Evolutionary conservation across 2,329 filamentous ascomycete species (phyloP).

Genomic region (Exophiala sideris): DNA sequence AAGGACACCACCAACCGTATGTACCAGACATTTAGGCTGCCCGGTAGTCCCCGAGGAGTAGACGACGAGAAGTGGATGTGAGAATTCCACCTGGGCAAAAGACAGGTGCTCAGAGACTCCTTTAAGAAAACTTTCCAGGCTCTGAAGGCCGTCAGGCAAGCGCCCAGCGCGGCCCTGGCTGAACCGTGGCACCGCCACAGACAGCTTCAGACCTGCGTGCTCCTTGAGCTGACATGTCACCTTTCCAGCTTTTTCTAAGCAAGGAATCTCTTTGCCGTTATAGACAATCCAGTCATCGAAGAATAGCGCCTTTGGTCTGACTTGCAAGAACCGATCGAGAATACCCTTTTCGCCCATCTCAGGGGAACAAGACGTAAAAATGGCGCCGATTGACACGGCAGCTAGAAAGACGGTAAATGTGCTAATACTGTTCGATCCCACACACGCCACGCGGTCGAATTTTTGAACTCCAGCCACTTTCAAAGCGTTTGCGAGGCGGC

Average conservation of each 20-base stretch:
- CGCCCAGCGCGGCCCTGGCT: slow-evolving; percentile 19
- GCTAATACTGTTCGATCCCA: slow-evolving; percentile 70
- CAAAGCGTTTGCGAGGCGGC: slow-evolving; percentile 61
- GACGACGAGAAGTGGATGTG: slow-evolving; percentile 71
- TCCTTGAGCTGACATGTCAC: background rate
- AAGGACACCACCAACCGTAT: slow-evolving; percentile 51
- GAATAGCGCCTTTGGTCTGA: slow-evolving; percentile 74
- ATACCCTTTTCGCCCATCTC: slow-evolving; percentile 80
- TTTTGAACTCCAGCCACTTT: slow-evolving; percentile 60
- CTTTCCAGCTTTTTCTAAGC: background rate
- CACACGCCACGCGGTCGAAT: slow-evolving; percentile 71
- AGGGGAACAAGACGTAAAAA: slow-evolving; percentile 73
- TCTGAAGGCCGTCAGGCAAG: background rate
- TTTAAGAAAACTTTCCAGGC: slow-evolving; percentile 35
- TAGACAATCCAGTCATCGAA: slow-evolving; percentile 77
- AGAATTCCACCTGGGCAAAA: slow-evolving; percentile 63
- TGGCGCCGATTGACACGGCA: slow-evolving; percentile 63
- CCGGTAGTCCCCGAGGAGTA: slow-evolving; percentile 79
- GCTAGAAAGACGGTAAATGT: slow-evolving; percentile 69
- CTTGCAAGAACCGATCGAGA: slow-evolving; percentile 68
- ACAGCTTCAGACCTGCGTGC: slow-evolving; percentile 53
- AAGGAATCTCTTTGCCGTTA: slow-evolving; percentile 63
- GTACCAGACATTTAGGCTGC: slow-evolving; percentile 81
- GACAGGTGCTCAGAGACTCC: slow-evolving; percentile 36
- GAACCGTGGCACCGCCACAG: slow-evolving; percentile 66